phyloP scores from a whole-genome alignment of 345 rosid species.

The Gossypioides kirkii region DNA sequence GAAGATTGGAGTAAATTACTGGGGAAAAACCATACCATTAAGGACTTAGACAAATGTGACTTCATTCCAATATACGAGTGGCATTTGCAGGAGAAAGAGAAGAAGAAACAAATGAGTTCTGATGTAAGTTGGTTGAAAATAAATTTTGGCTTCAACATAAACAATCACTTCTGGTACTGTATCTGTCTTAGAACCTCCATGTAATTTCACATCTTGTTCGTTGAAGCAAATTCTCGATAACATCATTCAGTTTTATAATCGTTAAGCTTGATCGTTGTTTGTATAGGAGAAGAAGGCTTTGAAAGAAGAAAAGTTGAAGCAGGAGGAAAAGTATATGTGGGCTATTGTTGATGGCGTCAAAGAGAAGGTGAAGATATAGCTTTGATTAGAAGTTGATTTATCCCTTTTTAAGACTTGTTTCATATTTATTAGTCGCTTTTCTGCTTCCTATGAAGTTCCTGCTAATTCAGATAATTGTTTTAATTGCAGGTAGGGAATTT shows the following conservation, averaged over 20 bases:
- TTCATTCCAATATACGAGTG: constrained; percentile 85
- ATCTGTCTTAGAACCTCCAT: neutral
- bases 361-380: constrained; percentile 61
- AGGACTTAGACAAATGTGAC: constrained; percentile 73
- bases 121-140: constrained; percentile 49
- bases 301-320: constrained; percentile 87
- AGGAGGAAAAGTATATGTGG: constrained; percentile 98
- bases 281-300: constrained; percentile 82
- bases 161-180: neutral
- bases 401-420: neutral
- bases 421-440: neutral
- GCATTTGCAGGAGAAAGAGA: constrained; percentile 90
- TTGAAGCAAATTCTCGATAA: neutral
- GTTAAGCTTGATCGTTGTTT: neutral
- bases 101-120: constrained; percentile 88
- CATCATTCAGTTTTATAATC: constrained; percentile 7
- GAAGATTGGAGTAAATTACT: constrained; percentile 78
- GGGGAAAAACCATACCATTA: constrained; percentile 81
- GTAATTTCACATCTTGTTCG: neutral
- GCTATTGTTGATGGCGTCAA: constrained; percentile 90
- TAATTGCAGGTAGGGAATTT: constrained; percentile 90
- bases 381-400: constrained; percentile 1
- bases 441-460: neutral
- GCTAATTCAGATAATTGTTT: constrained; percentile 24
- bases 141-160: neutral